Evolutionary conservation across 179 eudicot species (phyloP).

Genomic region (Heliamphora pulchella): DNA sequence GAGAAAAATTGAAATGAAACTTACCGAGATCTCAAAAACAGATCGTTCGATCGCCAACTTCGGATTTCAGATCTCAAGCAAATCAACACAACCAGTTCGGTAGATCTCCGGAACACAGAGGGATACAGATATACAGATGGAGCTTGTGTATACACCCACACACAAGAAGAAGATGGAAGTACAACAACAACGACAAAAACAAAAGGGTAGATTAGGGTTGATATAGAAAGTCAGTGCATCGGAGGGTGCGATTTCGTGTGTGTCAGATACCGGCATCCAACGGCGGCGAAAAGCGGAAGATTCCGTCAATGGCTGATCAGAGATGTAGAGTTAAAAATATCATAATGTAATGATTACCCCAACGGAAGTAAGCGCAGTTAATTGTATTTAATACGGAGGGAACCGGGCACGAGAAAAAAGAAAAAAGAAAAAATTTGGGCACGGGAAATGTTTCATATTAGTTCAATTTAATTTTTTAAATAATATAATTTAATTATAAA

Average conservation of each 20-base stretch:
- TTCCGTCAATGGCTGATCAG: slow-evolving; percentile 28
- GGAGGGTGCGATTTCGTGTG: slow-evolving; percentile 15
- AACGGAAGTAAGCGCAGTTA: slow-evolving; percentile 49
- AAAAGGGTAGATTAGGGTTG: slow-evolving; percentile 12
- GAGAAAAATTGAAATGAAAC: slow-evolving; percentile 22
- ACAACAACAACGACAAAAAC: slow-evolving; percentile 6
- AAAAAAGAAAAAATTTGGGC: too few species aligned
- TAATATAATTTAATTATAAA: too few species aligned
- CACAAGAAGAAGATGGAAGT: background rate
- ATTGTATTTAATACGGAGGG: slow-evolving; percentile 41
- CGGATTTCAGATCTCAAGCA: slow-evolving; percentile 26
- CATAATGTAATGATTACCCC: slow-evolving; percentile 39
- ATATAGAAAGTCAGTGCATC: slow-evolving; percentile 14
- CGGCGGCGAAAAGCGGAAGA: slow-evolving; percentile 25
- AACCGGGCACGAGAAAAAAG: slow-evolving; percentile 16
- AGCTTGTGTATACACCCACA: background rate
- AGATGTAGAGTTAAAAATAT: slow-evolving; percentile 26
- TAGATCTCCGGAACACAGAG: slow-evolving; percentile 23
- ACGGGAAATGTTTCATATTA: too few species aligned
- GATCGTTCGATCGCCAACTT: slow-evolving; percentile 22
- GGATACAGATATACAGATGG: slow-evolving; percentile 10
- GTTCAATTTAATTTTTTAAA: too few species aligned
- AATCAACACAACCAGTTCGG: slow-evolving; percentile 25
- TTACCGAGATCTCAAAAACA: slow-evolving; percentile 38
- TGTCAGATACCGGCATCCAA: slow-evolving; percentile 27